A percentile compares a stretch with the other conserved stretches of the same genome.
Conservation (phyloP, 2,329 filamentous ascomycete species). For the Amesomyces nigricolor region DNA sequence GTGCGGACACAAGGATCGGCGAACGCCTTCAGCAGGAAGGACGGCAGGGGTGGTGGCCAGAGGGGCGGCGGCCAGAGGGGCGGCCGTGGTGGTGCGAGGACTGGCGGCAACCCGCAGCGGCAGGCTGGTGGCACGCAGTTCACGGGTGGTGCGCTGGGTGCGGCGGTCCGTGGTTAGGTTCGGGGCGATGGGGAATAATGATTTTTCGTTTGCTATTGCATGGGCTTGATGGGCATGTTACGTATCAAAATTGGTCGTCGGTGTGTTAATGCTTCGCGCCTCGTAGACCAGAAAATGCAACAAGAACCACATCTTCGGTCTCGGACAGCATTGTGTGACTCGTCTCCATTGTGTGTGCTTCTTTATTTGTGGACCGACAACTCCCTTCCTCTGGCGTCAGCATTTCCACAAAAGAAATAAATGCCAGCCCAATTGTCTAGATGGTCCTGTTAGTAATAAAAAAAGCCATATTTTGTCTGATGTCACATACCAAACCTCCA, state of each 20-base stretch:
- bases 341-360: neutral
- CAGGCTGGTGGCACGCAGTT: constrained; percentile 72
- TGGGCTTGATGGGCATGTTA: constrained; percentile 25
- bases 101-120: constrained; percentile 55
- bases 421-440: too few species aligned
- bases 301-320: constrained; percentile 17
- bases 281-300: constrained; percentile 21
- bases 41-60: constrained; percentile 66
- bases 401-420: too few species aligned
- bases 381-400: too few species aligned
- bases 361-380: too few species aligned
- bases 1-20: constrained; percentile 93
- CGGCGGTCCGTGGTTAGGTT: constrained; percentile 55
- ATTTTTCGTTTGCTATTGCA: constrained; percentile 25
- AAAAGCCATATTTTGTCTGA: too few species aligned
- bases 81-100: constrained; percentile 55
- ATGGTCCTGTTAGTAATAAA: too few species aligned
- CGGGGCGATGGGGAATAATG: constrained; percentile 12
- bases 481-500: too few species aligned
- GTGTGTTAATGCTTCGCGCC: constrained; percentile 21
- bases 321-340: neutral
- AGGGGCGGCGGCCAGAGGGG: constrained; percentile 56
- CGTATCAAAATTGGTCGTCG: constrained; percentile 23
- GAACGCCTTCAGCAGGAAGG: constrained; percentile 91
- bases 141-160: constrained; percentile 72